A percentile compares a stretch with the other conserved stretches of the same genome.
Conservation (phyloP, 106 monocot genomes). For the Dendrobium nobile region DNA sequence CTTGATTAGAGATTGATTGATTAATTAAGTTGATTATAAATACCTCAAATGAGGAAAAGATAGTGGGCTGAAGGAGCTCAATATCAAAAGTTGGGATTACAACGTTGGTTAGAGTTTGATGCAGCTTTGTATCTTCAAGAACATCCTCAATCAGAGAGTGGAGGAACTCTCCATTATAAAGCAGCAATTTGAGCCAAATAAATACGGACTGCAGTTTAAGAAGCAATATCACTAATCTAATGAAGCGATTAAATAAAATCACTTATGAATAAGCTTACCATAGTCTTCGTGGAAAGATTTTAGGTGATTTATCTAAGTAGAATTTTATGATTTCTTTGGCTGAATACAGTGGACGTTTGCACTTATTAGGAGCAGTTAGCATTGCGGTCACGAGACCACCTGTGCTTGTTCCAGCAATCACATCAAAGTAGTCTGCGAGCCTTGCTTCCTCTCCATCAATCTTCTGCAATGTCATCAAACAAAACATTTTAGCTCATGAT, state of each 20-base stretch:
- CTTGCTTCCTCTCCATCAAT: conserved; percentile 48
- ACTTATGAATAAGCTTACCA: conserved; percentile 3
- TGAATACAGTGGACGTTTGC: conserved; percentile 38
- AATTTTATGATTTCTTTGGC: conserved; percentile 44
- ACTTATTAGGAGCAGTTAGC: conserved; percentile 35
- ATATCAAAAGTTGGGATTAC: conserved; percentile 61
- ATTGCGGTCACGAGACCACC: conserved; percentile 60
- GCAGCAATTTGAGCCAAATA: conserved; percentile 4
- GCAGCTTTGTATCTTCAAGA: conserved; percentile 28
- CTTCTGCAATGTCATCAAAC: conserved; percentile 15
- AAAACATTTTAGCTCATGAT: too few species aligned
- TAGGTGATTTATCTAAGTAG: conserved; percentile 30
- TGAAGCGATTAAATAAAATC: too few species aligned
- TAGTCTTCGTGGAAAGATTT: conserved; percentile 34
- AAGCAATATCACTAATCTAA: too few species aligned
- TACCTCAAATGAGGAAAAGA: conserved; percentile 54
- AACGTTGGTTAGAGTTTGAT: conserved; percentile 45
- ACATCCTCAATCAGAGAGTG: conserved; percentile 23
- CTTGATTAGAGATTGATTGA: background rate
- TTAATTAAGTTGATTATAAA: background rate
- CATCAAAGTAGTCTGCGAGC: conserved; percentile 56
- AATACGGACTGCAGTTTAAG: background rate
- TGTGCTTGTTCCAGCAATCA: conserved; percentile 51
- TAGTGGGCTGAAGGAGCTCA: conserved; percentile 45
- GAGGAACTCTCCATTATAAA: conserved; percentile 52